Conservation (phyloP, 2,329 filamentous ascomycete species). For the Lecanosticta acicola region DNA sequence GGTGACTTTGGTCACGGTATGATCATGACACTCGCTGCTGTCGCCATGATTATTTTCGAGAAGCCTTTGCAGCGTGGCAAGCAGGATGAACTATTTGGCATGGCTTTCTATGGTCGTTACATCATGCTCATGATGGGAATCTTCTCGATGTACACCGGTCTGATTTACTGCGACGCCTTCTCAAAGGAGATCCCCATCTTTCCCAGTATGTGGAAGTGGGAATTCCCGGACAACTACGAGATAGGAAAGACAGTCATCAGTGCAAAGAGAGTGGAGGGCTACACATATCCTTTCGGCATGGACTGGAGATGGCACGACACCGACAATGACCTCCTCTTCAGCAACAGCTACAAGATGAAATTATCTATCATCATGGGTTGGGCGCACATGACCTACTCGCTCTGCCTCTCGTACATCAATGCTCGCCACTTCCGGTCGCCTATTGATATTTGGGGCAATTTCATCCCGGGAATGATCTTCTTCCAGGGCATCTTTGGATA, state of each 20-base stretch:
- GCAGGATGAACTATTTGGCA: constrained; percentile 92
- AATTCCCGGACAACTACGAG: constrained; percentile 56
- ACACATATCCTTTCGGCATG: constrained; percentile 91
- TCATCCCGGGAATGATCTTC: constrained; percentile 97
- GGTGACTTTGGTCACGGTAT: constrained; percentile 92
- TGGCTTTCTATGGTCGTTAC: constrained; percentile 98
- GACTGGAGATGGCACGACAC: constrained; percentile 96
- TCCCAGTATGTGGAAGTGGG: constrained; percentile 81
- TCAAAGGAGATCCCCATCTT: constrained; percentile 89
- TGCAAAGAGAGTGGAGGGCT: constrained; percentile 60
- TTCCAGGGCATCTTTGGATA: constrained; percentile 99
- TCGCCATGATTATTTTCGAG: constrained; percentile 96
- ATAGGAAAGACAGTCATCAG: constrained; percentile 49
- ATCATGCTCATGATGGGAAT: constrained; percentile 97
- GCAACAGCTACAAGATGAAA: constrained; percentile 99
- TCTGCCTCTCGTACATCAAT: constrained; percentile 89
- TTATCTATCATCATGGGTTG: constrained; percentile 96
- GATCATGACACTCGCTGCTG: constrained; percentile 77
- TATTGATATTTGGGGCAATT: constrained; percentile 96
- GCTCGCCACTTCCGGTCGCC: constrained; percentile 90
- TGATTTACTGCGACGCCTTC: constrained; percentile 97
- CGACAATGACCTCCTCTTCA: constrained; percentile 91
- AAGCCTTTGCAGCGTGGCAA: constrained; percentile 76
- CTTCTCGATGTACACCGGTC: constrained; percentile 93
- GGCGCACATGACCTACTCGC: constrained; percentile 97